These are phyloP conservation scores for Graphiopsis chlorocephala DNA, from an alignment of 2,329 filamentous ascomycete genomes.

Conservation along the genomic window DNA sequence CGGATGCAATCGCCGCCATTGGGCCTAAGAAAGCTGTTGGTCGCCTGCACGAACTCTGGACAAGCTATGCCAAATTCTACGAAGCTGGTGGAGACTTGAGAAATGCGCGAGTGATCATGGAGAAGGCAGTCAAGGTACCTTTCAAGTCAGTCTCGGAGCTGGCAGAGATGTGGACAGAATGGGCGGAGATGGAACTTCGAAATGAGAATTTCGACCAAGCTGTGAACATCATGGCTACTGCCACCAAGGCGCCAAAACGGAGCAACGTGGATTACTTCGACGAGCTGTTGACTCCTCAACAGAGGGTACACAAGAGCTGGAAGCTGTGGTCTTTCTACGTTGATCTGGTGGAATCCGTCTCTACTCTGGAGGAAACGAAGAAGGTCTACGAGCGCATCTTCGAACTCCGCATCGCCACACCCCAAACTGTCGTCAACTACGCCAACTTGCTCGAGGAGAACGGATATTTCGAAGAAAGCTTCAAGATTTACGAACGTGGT, in stretches of 20 bases:
- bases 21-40: conserved; percentile 92
- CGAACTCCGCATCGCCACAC: conserved; percentile 94
- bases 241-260: conserved; percentile 91
- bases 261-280: conserved; percentile 99
- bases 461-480: conserved; percentile 93
- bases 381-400: conserved; percentile 97
- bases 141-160: conserved; percentile 97
- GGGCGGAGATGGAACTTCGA: conserved; percentile 96
- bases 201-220: conserved; percentile 95
- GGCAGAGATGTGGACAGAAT: conserved; percentile 98
- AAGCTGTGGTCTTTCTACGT: conserved; percentile 99
- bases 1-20: conserved; percentile 87
- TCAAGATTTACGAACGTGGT: conserved; percentile 94
- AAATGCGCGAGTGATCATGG: conserved; percentile 88
- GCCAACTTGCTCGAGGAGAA: conserved; percentile 93
- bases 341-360: conserved; percentile 92
- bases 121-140: conserved; percentile 95
- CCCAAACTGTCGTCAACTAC: conserved; percentile 98
- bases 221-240: conserved; percentile 93
- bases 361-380: conserved; percentile 84
- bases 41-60: conserved; percentile 91
- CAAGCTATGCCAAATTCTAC: conserved; percentile 96
- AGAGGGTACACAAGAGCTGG: conserved; percentile 98
- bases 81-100: conserved; percentile 80
- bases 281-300: conserved; percentile 87